These are phyloP conservation scores for Teunomyces aglyptinius DNA, from an alignment of 805 yeast genomes.

Conservation along the genomic window DNA sequence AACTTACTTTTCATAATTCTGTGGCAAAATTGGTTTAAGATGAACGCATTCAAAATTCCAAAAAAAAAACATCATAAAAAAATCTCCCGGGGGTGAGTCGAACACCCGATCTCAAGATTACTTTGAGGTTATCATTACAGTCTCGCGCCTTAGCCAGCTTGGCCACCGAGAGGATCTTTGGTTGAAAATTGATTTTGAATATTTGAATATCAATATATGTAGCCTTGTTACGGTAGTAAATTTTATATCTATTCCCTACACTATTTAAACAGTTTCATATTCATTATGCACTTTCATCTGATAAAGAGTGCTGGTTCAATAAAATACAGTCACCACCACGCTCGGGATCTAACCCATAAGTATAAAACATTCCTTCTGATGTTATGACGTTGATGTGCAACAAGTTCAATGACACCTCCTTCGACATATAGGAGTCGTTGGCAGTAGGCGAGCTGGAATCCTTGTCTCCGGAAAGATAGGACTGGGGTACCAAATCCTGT, in stretches of 20 bases:
- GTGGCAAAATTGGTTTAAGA: not conserved
- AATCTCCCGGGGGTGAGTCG: slow-evolving; percentile 48
- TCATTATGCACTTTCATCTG: slow-evolving; percentile 18
- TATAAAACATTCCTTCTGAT: slow-evolving; percentile 75
- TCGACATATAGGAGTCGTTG: slow-evolving; percentile 8
- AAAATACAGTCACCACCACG: slow-evolving; percentile 92
- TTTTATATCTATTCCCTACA: too few relatives aligned
- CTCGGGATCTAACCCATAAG: slow-evolving; percentile 78
- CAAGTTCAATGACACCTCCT: slow-evolving; percentile 28
- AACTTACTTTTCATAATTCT: slow-evolving; percentile 14
- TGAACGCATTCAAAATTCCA: not conserved
- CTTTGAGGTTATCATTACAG: slow-evolving; percentile 35
- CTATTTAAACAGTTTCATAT: too few relatives aligned
- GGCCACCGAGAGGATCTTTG: slow-evolving; percentile 38
- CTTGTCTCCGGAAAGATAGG: slow-evolving; percentile 19
- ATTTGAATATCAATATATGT: too few relatives aligned
- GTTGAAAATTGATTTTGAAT: too few relatives aligned
- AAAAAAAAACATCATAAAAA: slow-evolving; percentile 6
- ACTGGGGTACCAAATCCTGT: slow-evolving; percentile 31
- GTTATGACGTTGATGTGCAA: slow-evolving; percentile 70
- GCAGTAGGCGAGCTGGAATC: slow-evolving; percentile 11
- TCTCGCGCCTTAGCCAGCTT: slow-evolving; percentile 49
- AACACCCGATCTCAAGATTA: slow-evolving; percentile 48
- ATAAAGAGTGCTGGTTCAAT: slow-evolving; percentile 64
- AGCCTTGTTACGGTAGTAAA: too few relatives aligned